These are phyloP conservation scores for Uronychia setigera DNA, from an alignment of 73 alveolate genomes.

Conservation along the genomic window DNA sequence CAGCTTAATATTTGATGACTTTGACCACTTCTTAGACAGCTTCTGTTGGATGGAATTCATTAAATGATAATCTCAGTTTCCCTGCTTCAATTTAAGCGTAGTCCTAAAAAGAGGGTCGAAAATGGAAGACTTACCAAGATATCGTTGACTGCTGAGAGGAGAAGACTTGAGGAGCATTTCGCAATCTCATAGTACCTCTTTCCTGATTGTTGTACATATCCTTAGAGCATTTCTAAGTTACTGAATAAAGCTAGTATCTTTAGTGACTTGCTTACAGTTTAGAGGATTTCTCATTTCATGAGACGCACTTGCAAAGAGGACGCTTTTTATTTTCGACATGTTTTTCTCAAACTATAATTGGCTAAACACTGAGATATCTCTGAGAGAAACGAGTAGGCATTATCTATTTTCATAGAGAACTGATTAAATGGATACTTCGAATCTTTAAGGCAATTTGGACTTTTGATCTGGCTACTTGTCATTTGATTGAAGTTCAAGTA, in stretches of 20 bases:
- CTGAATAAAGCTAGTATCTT: constrained; percentile 4
- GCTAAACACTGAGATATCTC: not conserved
- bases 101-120: not conserved
- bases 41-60: not conserved
- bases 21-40: constrained; percentile 8
- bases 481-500: too few relatives aligned
- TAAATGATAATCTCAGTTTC: not conserved
- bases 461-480: too few relatives aligned
- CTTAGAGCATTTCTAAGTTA: constrained; percentile 4
- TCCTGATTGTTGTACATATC: not conserved
- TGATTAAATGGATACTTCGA: not conserved
- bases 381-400: not conserved
- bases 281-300: constrained; percentile 50
- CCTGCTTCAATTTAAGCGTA: constrained; percentile 25
- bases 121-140: constrained; percentile 6
- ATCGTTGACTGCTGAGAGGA: constrained; percentile 30
- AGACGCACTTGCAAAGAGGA: constrained; percentile 11
- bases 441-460: too few relatives aligned
- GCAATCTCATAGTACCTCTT: not conserved
- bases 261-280: not conserved
- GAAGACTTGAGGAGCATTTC: constrained; percentile 18
- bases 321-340: not conserved
- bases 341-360: not conserved
- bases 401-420: not conserved
- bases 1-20: constrained; percentile 3